Evolutionary conservation across 192 early-diverging fungal species (phyloP), one percentile per base, ranked within the genome.

Genomic region (Funneliformis mosseae): DNA sequence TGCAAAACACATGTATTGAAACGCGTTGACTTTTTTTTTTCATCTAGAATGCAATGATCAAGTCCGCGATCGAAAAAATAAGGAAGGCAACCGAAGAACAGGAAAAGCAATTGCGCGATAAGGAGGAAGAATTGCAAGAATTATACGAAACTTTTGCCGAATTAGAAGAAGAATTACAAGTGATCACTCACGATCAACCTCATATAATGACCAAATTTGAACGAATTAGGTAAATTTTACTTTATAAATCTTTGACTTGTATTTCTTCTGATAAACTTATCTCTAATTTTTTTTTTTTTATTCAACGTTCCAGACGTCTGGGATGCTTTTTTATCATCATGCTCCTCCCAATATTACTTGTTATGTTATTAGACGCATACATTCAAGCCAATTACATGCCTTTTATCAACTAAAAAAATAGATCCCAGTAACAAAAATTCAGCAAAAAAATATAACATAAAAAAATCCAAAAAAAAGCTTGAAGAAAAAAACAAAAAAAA

Each of bases 91-190:
- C 70, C 10, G 70, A 72, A 46, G 70, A 72, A 72, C 70, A 72
- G 48, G 70, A 72, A 46, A 72, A 72, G 21, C 42, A 72, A 46
- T 46, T 72, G 23, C 70, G 70, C 10, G 18, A 72, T 16, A 72
- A 72, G 23, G 43, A 72, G 33, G 70, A 72, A 72, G 70, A 72
- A 46, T 46, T 72, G 5, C 70, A 72, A 72, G 70, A 72, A 48
- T 38, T 72, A n/a, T 72, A 72, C 25, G 70, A 72, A 72, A 72
- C 70, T 18, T 46, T 72, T 72, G 70, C 70, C 8, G 70, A 72
- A 72, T 72, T 72, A 25, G 43, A 69, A 42, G 41, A 72, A 72
- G 70, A 72, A 11, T 72, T 72, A 46, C n/a, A 45, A 12, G 67
- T 39, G 27, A 38, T 27, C 8, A 39, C 27, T 42, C 41, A 55